These are phyloP conservation scores for Aspergillus fijiensis DNA, from an alignment of 2,329 filamentous ascomycete genomes.

Conservation along the genomic window DNA sequence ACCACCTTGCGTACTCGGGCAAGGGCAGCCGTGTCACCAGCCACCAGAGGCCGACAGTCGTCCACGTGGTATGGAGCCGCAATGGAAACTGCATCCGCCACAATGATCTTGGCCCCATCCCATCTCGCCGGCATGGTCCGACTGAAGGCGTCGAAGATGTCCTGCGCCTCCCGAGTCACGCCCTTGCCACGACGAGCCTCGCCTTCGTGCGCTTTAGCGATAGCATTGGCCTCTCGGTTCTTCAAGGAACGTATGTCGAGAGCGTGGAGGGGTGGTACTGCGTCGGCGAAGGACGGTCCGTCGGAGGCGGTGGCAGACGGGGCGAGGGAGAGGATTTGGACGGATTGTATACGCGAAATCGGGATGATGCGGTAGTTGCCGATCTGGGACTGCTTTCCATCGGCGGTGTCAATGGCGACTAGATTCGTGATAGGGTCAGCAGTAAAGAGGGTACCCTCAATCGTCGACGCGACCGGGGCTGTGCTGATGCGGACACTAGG, in stretches of 20 bases:
- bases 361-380: conserved; percentile 63
- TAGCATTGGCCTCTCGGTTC: conserved; percentile 55
- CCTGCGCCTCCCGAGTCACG: conserved; percentile 61
- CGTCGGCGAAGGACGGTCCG: conserved; percentile 48
- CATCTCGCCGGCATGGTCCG: conserved; percentile 62
- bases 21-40: conserved; percentile 44
- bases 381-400: conserved; percentile 40
- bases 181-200: conserved; percentile 61
- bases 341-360: conserved; percentile 58
- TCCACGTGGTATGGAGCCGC: conserved; percentile 58
- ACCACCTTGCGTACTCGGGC: conserved; percentile 51
- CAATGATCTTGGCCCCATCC: conserved; percentile 59
- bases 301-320: conserved; percentile 31
- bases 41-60: conserved; percentile 49
- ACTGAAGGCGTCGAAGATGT: conserved; percentile 61
- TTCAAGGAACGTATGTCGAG: conserved; percentile 57
- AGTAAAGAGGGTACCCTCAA: conserved; percentile 64
- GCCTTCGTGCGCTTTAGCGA: conserved; percentile 57
- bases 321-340: conserved; percentile 53
- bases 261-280: conserved; percentile 42
- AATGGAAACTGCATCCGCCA: conserved; percentile 61
- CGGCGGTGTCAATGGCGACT: conserved; percentile 58
- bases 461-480: conserved; percentile 49
- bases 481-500: conserved; percentile 60
- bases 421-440: conserved; percentile 61